phyloP scores from a whole-genome alignment of 2,329 filamentous ascomycete species.

The Monilinia fructicola region DNA sequence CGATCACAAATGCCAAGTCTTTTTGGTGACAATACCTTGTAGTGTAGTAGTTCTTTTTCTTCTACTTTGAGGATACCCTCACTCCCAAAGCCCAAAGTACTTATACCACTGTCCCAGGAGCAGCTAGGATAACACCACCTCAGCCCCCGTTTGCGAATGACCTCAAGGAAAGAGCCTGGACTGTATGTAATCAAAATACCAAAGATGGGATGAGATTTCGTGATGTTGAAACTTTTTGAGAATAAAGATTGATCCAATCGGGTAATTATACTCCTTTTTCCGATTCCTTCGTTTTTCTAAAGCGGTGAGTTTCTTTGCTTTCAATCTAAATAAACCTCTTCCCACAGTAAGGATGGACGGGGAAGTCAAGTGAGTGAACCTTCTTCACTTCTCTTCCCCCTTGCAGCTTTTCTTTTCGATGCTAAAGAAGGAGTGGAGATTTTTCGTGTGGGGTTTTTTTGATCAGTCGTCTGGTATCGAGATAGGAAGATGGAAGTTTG shows the following conservation, averaged over 20 bases:
- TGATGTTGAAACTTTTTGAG: constrained; percentile 1
- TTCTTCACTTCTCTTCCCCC: constrained; percentile 6
- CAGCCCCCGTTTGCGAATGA: constrained; percentile 10
- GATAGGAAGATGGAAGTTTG: not conserved
- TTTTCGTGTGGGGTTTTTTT: not conserved
- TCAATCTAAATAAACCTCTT: constrained; percentile 2
- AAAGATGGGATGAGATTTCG: constrained; percentile 18
- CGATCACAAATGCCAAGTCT: constrained; percentile 13
- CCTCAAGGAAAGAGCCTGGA: constrained; percentile 8
- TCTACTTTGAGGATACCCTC: constrained; percentile 1
- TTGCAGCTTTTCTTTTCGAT: constrained; percentile 11
- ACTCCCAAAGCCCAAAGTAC: not conserved
- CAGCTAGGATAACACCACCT: not conserved
- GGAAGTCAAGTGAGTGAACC: constrained; percentile 14
- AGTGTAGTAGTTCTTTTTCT: not conserved
- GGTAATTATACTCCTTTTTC: constrained; percentile 11
- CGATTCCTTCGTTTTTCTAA: constrained; percentile 1
- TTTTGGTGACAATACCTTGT: not conserved
- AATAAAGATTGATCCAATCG: constrained; percentile 13
- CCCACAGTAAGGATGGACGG: not conserved
- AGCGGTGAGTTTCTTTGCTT: constrained; percentile 13
- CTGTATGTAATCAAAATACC: not conserved
- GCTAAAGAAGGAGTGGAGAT: not conserved
- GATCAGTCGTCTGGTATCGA: constrained; percentile 3
- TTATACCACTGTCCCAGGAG: too few species aligned